Evolutionary conservation across 2,329 filamentous ascomycete genomes (phyloP), one percentile per base, ranked within the genome.

Genomic region (Colletotrichum brevisporum): DNA sequence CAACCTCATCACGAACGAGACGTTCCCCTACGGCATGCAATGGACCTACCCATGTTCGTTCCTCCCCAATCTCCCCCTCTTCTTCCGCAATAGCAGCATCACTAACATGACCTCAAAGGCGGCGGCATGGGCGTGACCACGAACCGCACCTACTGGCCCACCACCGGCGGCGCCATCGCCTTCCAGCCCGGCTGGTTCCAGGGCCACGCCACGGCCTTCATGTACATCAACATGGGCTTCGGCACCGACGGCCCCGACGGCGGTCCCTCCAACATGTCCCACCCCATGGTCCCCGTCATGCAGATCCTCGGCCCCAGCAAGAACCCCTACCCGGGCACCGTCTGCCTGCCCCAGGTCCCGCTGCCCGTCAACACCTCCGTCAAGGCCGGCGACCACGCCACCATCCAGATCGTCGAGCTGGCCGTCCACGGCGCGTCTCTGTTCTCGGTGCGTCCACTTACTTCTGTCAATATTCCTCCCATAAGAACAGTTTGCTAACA

Each of bases 181-280:
- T 87, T 98, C 75, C 95, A 98, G 78, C 96, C 96, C 0, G 96
- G 95, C 76, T 98, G 96, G 96, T 98, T 98, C 84, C 90, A 91
- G 67, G 96, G 96, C 72, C 96, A 98, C 79, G 80, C 88, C 43
- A 91, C 89, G 6, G 95, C 94, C 18, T 89, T 94, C 75, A 87
- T 97, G 78, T 97, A 97, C 83, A 85, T 98, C 82, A 98, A 98
- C 83, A 86, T 98, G 63, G 96, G 96, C 73, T 90, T 95, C 73
- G 94, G 93, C 72, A 94, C 87, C 41, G 85, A 87, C 10, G 89
- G 88, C 0, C 89, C 89, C 16, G 85, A 87, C 69, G 76, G 80
- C 67, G 89, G 92, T 8, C 95, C 96, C 0, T 80, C 82, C 6
- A 98, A 98, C 85, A 97, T 97, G 91, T 97, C 94, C 72, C 89